These are phyloP conservation scores for Chytriomyces confervae DNA, from an alignment of 192 early-diverging fungal species.

Conservation along the genomic window DNA sequence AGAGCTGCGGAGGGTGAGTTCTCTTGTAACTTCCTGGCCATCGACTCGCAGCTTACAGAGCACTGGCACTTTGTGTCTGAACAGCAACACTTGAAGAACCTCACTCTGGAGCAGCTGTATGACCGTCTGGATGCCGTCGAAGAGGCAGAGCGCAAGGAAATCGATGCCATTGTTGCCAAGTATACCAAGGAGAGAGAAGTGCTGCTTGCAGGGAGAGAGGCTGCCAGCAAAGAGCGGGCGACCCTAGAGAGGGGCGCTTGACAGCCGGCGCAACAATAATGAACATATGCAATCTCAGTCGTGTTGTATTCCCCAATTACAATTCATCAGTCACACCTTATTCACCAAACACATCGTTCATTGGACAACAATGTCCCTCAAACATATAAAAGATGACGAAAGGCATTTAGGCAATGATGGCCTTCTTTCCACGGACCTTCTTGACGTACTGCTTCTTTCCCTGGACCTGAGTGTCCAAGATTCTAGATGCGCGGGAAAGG, in stretches of 20 bases:
- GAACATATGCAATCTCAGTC: no score
- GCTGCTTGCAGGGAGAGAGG: no score
- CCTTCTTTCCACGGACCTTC: slow-evolving; percentile 62
- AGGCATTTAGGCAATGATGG: slow-evolving; percentile 54
- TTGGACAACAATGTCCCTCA: background rate
- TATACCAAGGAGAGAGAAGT: slow-evolving; percentile 15
- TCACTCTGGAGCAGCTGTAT: slow-evolving; percentile 20
- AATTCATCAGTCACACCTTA: background rate
- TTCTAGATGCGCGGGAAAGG: slow-evolving; percentile 71
- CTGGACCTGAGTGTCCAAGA: slow-evolving; percentile 68
- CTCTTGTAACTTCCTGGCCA: background rate
- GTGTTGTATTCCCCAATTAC: no score
- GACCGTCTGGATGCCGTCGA: slow-evolving; percentile 16
- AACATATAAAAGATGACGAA: background rate
- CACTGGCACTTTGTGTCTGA: background rate
- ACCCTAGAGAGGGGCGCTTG: no score
- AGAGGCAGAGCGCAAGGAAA: slow-evolving; percentile 6
- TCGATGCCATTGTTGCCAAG: slow-evolving; percentile 10
- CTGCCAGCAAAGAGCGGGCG: no score
- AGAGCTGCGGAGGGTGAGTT: slow-evolving; percentile 2
- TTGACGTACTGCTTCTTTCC: slow-evolving; percentile 56
- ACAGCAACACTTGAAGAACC: slow-evolving; percentile 26
- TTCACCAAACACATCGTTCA: background rate
- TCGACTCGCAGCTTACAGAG: background rate
- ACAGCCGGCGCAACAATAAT: no score